phyloP scores from a whole-genome alignment of 2,329 filamentous ascomycete genomes.

The Apiospora kogelbergensis region DNA sequence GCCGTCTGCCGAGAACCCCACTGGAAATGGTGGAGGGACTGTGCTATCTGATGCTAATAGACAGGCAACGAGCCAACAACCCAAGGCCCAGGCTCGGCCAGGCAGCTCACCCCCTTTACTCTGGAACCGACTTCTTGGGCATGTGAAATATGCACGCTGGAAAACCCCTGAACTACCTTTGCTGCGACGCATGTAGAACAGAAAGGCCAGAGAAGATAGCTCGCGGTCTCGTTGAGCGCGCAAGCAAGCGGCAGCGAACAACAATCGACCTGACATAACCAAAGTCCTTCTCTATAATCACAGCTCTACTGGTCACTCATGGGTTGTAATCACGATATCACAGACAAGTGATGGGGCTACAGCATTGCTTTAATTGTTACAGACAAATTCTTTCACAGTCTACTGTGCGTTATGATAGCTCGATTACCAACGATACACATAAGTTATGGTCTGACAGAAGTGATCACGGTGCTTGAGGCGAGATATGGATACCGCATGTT shows the following conservation, averaged over 20 bases:
- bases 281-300: no score
- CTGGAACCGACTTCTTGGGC: constrained; percentile 42
- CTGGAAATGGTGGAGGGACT: constrained; percentile 39
- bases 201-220: constrained; percentile 33
- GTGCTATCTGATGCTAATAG: background rate
- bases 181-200: constrained; percentile 57
- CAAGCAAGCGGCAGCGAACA: constrained; percentile 7
- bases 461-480: background rate
- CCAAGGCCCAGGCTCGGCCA: constrained; percentile 12
- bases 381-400: background rate
- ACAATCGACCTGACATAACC: constrained; percentile 8
- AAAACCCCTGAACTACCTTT: constrained; percentile 52
- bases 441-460: background rate
- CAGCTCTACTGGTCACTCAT: background rate
- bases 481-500: background rate
- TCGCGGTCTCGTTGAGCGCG: background rate
- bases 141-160: constrained; percentile 56
- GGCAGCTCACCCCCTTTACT: background rate
- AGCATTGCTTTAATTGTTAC: background rate
- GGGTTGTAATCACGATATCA: background rate
- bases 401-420: background rate
- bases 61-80: constrained; percentile 14
- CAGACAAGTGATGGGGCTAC: background rate
- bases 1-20: constrained; percentile 51
- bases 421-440: background rate